Conservation (phyloP, 495 filamentous ascomycete species). For the Hyaloscypha finlandica region DNA sequence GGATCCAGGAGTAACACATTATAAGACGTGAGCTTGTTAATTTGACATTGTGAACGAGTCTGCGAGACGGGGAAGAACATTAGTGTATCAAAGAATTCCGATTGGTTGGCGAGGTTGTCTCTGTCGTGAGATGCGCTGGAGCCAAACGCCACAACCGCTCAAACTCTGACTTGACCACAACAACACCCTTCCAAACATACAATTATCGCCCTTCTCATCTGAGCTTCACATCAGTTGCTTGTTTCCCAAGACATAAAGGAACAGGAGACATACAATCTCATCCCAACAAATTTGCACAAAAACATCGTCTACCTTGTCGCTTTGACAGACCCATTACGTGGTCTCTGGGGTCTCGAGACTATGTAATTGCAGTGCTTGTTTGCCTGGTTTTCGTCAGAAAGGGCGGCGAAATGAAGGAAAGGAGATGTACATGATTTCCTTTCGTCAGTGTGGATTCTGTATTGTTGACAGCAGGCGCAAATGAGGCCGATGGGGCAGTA, state of each 20-base stretch:
- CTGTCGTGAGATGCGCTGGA: no score
- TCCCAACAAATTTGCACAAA: neutral
- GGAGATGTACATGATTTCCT: neutral
- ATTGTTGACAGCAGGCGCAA: neutral
- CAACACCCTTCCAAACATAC: no score
- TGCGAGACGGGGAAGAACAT: slow-evolving; percentile 2
- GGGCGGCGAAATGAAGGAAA: neutral
- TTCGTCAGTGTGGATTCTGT: neutral
- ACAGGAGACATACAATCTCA: neutral
- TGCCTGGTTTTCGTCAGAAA: neutral
- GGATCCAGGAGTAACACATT: neutral
- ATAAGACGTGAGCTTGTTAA: slow-evolving; percentile 3
- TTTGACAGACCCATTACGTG: neutral
- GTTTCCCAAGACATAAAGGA: no score
- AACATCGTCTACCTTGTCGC: neutral
- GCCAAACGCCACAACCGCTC: no score
- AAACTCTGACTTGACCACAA: no score
- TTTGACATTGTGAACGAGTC: slow-evolving; percentile 5
- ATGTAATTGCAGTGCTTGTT: neutral
- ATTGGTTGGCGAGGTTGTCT: no score
- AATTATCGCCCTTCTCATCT: no score
- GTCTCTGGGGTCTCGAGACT: neutral
- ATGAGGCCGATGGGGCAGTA: neutral
- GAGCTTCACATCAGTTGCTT: no score
- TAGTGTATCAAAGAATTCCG: neutral